A percentile compares a stretch with the other conserved stretches of the same genome.
phyloP scores from a whole-genome alignment of 495 filamentous ascomycete species.

The Podospora bellae-mahoneyi region DNA sequence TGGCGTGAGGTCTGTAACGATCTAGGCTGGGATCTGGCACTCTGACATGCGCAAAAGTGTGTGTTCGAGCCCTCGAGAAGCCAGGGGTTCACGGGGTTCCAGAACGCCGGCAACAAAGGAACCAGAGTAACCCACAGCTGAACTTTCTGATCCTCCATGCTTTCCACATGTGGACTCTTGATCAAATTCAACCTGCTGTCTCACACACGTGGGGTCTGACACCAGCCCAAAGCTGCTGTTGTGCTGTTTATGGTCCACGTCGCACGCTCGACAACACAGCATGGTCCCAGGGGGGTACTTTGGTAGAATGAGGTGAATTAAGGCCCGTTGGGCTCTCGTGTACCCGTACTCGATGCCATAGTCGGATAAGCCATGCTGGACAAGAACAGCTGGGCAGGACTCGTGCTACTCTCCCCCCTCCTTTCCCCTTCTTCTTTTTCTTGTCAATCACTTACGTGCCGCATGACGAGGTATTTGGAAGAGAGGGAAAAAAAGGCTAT shows the following conservation, averaged over 20 bases:
- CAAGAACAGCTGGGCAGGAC: neutral
- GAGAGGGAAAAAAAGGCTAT: neutral
- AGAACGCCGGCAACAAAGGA: neutral
- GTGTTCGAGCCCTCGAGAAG: neutral
- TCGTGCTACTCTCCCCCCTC: neutral
- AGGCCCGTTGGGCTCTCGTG: neutral
- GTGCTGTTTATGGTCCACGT: neutral
- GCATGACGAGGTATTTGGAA: neutral
- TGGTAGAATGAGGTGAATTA: neutral
- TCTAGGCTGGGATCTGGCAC: constrained; percentile 2
- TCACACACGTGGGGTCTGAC: neutral
- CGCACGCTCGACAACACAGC: neutral
- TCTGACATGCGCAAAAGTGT: constrained; percentile 3
- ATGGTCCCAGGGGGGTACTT: neutral
- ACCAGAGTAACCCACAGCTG: constrained; percentile 1
- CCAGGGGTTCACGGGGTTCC: neutral
- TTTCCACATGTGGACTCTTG: neutral
- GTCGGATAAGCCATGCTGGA: constrained; percentile 5
- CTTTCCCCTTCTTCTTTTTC: neutral
- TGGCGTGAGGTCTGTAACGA: constrained; percentile 3
- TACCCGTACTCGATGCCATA: neutral
- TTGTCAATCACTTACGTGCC: neutral
- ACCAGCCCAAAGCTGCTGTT: neutral
- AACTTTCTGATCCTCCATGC: neutral
- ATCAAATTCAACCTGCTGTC: neutral